Percentiles rank a stretch among this genome's conserved stretches.
These are phyloP conservation scores for Myxozyma monticola DNA, from an alignment of 805 yeast species.

Conservation along the genomic window DNA sequence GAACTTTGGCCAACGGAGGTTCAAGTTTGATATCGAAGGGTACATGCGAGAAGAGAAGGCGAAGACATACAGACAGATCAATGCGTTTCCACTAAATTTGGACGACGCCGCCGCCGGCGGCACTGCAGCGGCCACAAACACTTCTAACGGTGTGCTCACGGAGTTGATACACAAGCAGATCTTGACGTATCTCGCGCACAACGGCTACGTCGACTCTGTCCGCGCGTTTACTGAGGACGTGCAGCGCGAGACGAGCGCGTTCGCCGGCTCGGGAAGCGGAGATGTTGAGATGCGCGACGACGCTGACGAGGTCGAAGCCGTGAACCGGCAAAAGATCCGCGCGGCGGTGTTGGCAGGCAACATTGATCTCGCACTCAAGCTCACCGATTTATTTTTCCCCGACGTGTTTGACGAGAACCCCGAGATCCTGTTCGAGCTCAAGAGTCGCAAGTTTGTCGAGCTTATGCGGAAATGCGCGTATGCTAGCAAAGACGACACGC, in stretches of 20 bases:
- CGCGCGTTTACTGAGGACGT: constrained; percentile 52
- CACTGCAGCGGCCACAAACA: not conserved
- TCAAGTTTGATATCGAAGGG: constrained; percentile 59
- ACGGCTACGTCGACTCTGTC: constrained; percentile 58
- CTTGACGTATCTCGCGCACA: constrained; percentile 55
- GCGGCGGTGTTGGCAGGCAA: constrained; percentile 47
- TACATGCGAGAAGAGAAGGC: constrained; percentile 40
- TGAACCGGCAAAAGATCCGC: constrained; percentile 50
- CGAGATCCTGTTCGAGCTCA: constrained; percentile 45
- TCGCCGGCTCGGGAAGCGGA: constrained; percentile 26
- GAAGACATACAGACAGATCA: constrained; percentile 21
- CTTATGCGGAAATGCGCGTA: constrained; percentile 38
- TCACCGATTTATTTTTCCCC: constrained; percentile 45
- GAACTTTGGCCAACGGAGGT: constrained; percentile 54
- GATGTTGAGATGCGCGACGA: constrained; percentile 36
- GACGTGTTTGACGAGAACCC: constrained; percentile 40
- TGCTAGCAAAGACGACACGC: constrained; percentile 8
- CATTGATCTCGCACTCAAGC: constrained; percentile 46
- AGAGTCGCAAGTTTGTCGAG: constrained; percentile 48
- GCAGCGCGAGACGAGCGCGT: constrained; percentile 24
- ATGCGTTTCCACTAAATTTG: constrained; percentile 22
- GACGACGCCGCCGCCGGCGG: constrained; percentile 3
- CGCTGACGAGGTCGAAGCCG: constrained; percentile 37
- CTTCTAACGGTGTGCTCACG: constrained; percentile 13
- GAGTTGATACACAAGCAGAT: constrained; percentile 42